Conservation (phyloP, 2,329 filamentous ascomycete genomes). For the Alternaria angustiovoidea region DNA sequence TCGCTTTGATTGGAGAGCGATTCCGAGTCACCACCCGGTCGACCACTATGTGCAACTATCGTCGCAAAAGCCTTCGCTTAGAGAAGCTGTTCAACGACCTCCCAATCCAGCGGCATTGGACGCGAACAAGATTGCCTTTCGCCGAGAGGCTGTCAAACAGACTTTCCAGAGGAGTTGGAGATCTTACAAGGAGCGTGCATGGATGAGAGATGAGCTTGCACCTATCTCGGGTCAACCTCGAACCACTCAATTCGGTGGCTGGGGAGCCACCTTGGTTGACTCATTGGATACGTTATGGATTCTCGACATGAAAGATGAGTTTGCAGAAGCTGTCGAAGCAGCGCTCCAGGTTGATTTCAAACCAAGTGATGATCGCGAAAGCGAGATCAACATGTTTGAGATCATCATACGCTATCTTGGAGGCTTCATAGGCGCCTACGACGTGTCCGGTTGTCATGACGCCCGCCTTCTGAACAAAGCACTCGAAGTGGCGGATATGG, state of each 20-base stretch:
- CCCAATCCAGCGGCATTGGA: neutral
- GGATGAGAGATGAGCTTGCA: too few species aligned
- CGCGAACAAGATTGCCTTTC: neutral
- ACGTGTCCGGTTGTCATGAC: conserved; percentile 74
- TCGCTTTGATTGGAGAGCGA: neutral
- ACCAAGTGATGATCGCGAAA: conserved; percentile 44
- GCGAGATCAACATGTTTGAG: conserved; percentile 58
- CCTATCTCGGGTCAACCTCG: too few species aligned
- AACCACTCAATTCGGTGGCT: too few species aligned
- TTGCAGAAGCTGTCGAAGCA: conserved; percentile 54
- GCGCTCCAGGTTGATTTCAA: conserved; percentile 54
- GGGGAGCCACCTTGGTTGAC: neutral
- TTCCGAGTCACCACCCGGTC: too few species aligned
- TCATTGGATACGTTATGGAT: neutral
- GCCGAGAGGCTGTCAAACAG: neutral
- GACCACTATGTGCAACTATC: too few species aligned
- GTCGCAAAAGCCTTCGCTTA: neutral
- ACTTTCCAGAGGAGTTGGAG: neutral
- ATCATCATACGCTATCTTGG: conserved; percentile 80
- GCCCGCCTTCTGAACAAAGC: conserved; percentile 77
- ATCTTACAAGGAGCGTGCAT: too few species aligned
- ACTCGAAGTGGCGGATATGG: conserved; percentile 77
- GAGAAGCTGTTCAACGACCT: neutral
- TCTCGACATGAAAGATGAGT: conserved; percentile 21
- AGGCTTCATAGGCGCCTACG: conserved; percentile 84